phyloP scores from a whole-genome alignment of 1,139 yeast species.

The Blastobotrys persicus region DNA sequence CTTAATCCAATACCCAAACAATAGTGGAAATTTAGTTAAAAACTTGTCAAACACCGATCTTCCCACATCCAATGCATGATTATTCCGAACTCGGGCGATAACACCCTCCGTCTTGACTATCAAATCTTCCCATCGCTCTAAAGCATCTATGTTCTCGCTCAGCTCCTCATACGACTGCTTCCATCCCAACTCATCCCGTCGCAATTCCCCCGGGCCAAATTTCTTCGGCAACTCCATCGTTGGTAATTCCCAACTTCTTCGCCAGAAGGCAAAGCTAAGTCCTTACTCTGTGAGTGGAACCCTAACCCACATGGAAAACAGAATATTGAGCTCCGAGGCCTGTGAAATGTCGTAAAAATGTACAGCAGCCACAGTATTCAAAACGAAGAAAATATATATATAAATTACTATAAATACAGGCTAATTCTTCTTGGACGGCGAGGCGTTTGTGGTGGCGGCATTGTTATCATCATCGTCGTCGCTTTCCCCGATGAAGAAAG shows the following conservation, averaged over 20 bases:
- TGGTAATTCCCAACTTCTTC: neutral
- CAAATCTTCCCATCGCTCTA: slow-evolving; percentile 49
- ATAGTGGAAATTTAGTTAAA: slow-evolving; percentile 62
- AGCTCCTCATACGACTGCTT: slow-evolving; percentile 24
- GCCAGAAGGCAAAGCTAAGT: no score
- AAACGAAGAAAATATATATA: no score
- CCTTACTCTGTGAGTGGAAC: no score
- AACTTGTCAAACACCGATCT: slow-evolving; percentile 49
- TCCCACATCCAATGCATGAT: neutral
- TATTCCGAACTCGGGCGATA: neutral
- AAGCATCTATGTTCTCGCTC: slow-evolving; percentile 39
- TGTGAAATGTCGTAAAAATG: no score
- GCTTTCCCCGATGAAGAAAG: slow-evolving; percentile 74
- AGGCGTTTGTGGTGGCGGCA: no score
- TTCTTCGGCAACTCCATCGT: slow-evolving; percentile 3
- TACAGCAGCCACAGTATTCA: no score
- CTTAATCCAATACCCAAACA: slow-evolving; percentile 79
- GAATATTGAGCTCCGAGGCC: no score
- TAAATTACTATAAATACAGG: slow-evolving; percentile 2
- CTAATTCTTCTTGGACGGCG: slow-evolving; percentile 1
- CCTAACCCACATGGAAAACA: no score
- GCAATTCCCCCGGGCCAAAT: neutral
- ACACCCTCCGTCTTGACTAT: slow-evolving; percentile 37
- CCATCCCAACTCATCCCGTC: slow-evolving; percentile 16
- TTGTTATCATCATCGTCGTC: slow-evolving; percentile 67